These are phyloP conservation scores for Tricholoma bakamatsutake DNA, from an alignment of 768 basidiomycete genomes.

Conservation along the genomic window DNA sequence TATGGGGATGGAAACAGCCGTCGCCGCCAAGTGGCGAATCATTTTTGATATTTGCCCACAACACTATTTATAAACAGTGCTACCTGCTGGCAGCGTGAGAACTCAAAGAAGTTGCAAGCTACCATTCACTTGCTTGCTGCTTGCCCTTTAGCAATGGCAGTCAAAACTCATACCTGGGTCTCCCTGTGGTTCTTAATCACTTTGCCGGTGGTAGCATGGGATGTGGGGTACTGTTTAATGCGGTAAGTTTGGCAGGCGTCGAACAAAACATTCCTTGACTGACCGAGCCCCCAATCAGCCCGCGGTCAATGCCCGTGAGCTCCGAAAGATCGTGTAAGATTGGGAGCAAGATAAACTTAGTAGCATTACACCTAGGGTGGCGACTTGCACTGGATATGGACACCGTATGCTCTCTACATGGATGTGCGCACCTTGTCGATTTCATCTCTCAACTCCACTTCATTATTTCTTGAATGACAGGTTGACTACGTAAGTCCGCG, in stretches of 20 bases:
- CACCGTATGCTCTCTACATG: slow-evolving; percentile 75
- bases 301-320: slow-evolving; percentile 66
- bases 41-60: no score
- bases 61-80: no score
- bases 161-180: slow-evolving; percentile 52
- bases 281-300: slow-evolving; percentile 36
- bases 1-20: no score
- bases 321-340: not conserved
- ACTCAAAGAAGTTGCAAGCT: no score
- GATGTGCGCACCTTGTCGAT: slow-evolving; percentile 32
- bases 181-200: slow-evolving; percentile 66
- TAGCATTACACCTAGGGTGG: slow-evolving; percentile 54
- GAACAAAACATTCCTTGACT: not conserved
- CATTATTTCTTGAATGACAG: slow-evolving; percentile 9
- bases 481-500: slow-evolving; percentile 28
- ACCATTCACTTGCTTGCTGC: not conserved
- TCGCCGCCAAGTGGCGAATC: no score
- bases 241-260: slow-evolving; percentile 39
- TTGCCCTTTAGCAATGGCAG: slow-evolving; percentile 31
- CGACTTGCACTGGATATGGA: slow-evolving; percentile 90
- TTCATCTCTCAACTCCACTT: slow-evolving; percentile 24
- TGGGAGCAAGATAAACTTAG: not conserved
- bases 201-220: slow-evolving; percentile 67
- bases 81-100: no score
- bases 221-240: slow-evolving; percentile 76